Base-by-base conservation (phyloP, 441 rosid genomes). In the Kokia cookei region DNA sequence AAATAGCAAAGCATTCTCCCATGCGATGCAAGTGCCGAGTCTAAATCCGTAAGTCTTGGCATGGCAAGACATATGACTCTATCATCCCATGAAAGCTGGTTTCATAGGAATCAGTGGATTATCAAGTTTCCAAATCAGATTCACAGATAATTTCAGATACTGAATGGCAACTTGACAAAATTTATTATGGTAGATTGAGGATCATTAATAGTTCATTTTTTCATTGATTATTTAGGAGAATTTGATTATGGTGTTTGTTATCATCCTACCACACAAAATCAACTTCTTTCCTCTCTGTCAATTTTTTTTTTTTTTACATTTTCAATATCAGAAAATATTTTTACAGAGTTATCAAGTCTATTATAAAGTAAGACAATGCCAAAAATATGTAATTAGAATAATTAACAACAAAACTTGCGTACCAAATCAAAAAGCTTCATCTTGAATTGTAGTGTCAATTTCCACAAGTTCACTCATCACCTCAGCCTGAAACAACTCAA, bases 261-360 rank as follows among this genome's bases (percentile, higher is more conserved):
- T 27, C 93, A 91, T 72, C 98, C 97, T 0, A 90, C 96, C 45
- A 82, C 76, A 91, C 53, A 96, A 96, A 17, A 85, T 93, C 35
- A 97, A 96, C 32, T 93, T 93, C 70, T 92, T 95, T 37, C 26
- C 76, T 85, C 53, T 72, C 88, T 19, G 47, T 82, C n/a, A 77
- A 51, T 72, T 85, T 83, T 8, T 35, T 22, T 69, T 73, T 5
- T 62, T n/a, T 61, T 7, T 40, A n/a, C 10, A 27, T 71, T 63
- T 6, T 55, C 48, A 37, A 48, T 57, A 69, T 58, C 54, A 2
- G n/a, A 62, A 24, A 72, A 40, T 29, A 53, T 29, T 57, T 22
- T 6, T 55, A 19, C 29, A 65, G 51, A 68, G 6, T 19, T 54
- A 70, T 55, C 17, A 37, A 70, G 3, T 55, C 65, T 61, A 76